These are phyloP conservation scores for Mycena polygramma DNA, from an alignment of 768 basidiomycete species.

Conservation along the genomic window DNA sequence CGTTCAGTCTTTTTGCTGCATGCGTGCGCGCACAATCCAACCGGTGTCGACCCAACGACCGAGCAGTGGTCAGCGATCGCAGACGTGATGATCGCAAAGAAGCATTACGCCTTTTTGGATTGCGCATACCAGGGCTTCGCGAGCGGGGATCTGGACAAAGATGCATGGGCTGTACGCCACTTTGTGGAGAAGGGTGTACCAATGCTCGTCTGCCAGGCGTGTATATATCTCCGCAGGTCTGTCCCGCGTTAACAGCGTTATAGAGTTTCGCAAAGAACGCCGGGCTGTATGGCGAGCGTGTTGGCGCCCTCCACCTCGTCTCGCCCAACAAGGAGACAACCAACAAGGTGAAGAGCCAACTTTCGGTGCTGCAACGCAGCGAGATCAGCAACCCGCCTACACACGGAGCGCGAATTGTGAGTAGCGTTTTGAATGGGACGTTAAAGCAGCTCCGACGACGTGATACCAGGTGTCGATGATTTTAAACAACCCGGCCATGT, in stretches of 20 bases:
- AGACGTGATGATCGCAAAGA: conserved; percentile 74
- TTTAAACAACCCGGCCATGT: conserved; percentile 78
- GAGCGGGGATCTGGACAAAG: conserved; percentile 90
- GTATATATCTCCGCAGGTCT: conserved; percentile 37
- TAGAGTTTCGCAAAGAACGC: conserved; percentile 99
- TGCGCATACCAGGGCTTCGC: conserved; percentile 98
- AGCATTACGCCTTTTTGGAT: conserved; percentile 94
- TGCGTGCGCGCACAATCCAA: conserved; percentile 97
- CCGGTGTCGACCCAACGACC: conserved; percentile 91
- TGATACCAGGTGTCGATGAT: conserved; percentile 78
- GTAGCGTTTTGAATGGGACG: conserved; percentile 41
- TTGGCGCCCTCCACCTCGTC: conserved; percentile 93
- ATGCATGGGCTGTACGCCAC: conserved; percentile 92
- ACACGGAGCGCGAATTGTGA: conserved; percentile 89
- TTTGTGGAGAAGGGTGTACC: conserved; percentile 84
- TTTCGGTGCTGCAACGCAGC: conserved; percentile 92
- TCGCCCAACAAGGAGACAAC: conserved; percentile 74
- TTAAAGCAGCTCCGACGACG: neutral
- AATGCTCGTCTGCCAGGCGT: conserved; percentile 89
- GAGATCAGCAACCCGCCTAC: conserved; percentile 97
- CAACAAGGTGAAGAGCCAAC: conserved; percentile 83
- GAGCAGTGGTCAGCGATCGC: conserved; percentile 90
- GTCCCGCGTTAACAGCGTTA: conserved; percentile 2
- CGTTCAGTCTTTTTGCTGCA: conserved; percentile 92
- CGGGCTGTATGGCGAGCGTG: conserved; percentile 93